Evolutionary conservation across 2,329 filamentous ascomycete species (phyloP), one percentile per base, ranked within the genome.

Genomic region (Madurella fahalii): DNA sequence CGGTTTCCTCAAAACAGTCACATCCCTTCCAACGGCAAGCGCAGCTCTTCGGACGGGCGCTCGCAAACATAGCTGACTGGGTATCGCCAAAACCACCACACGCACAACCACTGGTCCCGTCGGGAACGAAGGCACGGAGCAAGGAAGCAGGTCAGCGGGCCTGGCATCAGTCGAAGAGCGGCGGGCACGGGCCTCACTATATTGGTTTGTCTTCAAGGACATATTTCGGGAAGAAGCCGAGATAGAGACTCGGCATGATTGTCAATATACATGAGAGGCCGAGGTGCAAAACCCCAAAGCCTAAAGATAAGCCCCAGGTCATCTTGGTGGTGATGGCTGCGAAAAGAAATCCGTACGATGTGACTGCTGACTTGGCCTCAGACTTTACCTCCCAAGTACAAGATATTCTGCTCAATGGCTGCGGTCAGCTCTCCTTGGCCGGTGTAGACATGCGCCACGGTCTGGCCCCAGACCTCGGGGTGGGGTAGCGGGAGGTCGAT

Each of bases 401-500:
- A 49, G 44, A 84, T 79, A 58, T 84, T 84, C 55, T 77, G 71
- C 52, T 64, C 73, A 43, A 81, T 74, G 2, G 72, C 71, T 11
- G 72, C 69, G 1, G 75, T 79, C 47, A 77, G 54, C 44, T 73
- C 69, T 12, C 73, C 74, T 50, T 74, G 69, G 37, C 77, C 77
- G 0, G 77, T 81, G 63, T 84, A 84, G 25, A 81, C 71, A 61
- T 80, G 79, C 4, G 71, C 68, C n/a, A 82, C 69, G 0, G 81
- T 83, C 51, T 79, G 74, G 2, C 66, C 63, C 82, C 82, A 86
- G 8, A 71, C 76, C 48, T 76, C 74, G 1, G 82, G 81, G 53
- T 78, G 72, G 1, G 82, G 82, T 52, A 86, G 59, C 0, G 82
- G 81, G 9, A 85, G 69, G 58, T 84, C 80, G 49, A 86, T 71